These are phyloP conservation scores for Aspergillus sp. DNA, from an alignment of 2,329 filamentous ascomycete genomes.

Conservation along the genomic window DNA sequence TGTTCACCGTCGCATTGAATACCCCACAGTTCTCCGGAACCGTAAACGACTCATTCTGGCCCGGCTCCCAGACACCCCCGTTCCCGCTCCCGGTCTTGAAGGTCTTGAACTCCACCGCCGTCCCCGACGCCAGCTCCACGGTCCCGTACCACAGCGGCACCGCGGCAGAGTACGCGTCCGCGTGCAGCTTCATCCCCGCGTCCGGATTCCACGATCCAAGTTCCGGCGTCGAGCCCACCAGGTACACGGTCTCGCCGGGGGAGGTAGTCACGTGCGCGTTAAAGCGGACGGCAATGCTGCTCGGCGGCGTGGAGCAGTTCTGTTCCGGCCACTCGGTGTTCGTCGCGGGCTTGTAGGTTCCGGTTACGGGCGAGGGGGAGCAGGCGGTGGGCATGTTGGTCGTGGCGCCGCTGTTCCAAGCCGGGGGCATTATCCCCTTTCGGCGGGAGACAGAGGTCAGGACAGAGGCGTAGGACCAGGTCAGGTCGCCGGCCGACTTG, in stretches of 20 bases:
- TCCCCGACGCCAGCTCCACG: slow-evolving; percentile 46
- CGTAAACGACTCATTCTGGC: slow-evolving; percentile 35
- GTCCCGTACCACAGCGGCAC: slow-evolving; percentile 54
- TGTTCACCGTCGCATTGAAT: slow-evolving; percentile 23
- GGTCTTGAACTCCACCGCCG: slow-evolving; percentile 55
- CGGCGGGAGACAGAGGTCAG: slow-evolving; percentile 20
- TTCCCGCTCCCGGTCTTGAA: slow-evolving; percentile 51
- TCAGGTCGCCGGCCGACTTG: slow-evolving; percentile 29
- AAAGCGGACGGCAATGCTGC: slow-evolving; percentile 53
- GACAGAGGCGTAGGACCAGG: slow-evolving; percentile 34
- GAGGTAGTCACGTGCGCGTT: slow-evolving; percentile 46
- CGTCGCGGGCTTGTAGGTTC: slow-evolving; percentile 16
- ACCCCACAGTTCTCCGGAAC: slow-evolving; percentile 26
- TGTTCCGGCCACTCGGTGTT: slow-evolving; percentile 14
- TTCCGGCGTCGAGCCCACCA: slow-evolving; percentile 49
- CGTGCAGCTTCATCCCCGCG: slow-evolving; percentile 47
- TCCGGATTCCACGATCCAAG: slow-evolving; percentile 54
- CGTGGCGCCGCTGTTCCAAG: slow-evolving; percentile 12
- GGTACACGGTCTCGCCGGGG: slow-evolving; percentile 54
- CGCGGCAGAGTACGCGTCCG: slow-evolving; percentile 47
- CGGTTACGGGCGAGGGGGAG: slow-evolving; percentile 15
- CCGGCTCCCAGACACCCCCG: slow-evolving; percentile 55
- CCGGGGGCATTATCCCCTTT: slow-evolving; percentile 10
- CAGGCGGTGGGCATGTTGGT: slow-evolving; percentile 13
- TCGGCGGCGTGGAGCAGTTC: slow-evolving; percentile 10